Percentiles rank a stretch among this genome's conserved stretches.
phyloP scores from a whole-genome alignment of 495 filamentous ascomycete genomes.

The Penicillium atrosanguineum region DNA sequence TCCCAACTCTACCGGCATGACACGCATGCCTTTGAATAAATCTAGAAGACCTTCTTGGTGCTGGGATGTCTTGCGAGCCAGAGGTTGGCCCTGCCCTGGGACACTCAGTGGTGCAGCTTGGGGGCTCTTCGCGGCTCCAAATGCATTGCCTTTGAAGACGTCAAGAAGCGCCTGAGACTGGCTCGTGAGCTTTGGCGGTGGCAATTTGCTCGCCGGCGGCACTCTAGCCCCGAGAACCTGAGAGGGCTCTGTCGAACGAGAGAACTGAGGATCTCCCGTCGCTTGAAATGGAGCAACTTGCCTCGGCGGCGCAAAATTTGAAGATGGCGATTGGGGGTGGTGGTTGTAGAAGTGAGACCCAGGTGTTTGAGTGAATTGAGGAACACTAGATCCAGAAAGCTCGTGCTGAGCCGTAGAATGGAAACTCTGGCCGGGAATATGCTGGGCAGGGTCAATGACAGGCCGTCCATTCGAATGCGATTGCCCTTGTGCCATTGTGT shows the following conservation, averaged over 20 bases:
- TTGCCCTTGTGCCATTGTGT: constrained; percentile 18
- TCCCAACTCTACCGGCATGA: constrained; percentile 35
- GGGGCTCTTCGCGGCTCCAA: constrained; percentile 31
- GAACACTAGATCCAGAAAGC: constrained; percentile 13
- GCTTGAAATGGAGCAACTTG: constrained; percentile 48
- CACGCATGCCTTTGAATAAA: constrained; percentile 32
- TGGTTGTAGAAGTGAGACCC: constrained; percentile 7
- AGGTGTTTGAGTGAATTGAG: constrained; percentile 14
- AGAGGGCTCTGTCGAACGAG: constrained; percentile 37
- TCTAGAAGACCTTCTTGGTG: constrained; percentile 41
- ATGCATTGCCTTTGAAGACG: constrained; percentile 54
- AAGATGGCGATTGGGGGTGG: constrained; percentile 11
- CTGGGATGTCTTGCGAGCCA: constrained; percentile 31
- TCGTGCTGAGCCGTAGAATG: constrained; percentile 11
- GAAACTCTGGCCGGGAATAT: constrained; percentile 1
- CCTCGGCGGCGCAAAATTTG: constrained; percentile 11
- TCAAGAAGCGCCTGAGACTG: constrained; percentile 64
- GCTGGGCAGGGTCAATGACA: constrained; percentile 5
- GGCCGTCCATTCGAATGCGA: constrained; percentile 9
- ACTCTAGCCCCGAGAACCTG: constrained; percentile 45
- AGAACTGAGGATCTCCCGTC: constrained; percentile 52
- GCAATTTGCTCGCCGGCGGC: constrained; percentile 56
- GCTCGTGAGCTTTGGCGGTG: constrained; percentile 59
- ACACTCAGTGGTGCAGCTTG: constrained; percentile 30
- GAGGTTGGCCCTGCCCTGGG: constrained; percentile 14